Evolutionary conservation across 2,329 filamentous ascomycete species (phyloP).

Genomic region (Zalaria obscura): DNA sequence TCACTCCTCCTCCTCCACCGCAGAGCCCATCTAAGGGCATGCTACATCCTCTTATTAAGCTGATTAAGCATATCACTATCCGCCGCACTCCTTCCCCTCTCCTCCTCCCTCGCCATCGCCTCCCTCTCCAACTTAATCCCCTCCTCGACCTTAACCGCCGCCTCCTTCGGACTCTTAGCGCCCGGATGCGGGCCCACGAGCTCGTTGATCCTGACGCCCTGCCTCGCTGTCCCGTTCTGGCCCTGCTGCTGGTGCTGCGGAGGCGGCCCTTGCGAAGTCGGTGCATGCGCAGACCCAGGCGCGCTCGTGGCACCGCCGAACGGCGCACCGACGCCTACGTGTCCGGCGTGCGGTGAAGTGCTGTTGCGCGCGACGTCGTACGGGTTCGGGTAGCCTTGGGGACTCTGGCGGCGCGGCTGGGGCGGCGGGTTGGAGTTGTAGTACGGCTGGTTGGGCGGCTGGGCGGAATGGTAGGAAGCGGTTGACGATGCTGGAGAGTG

Average conservation of each 20-base stretch:
- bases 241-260: too few species aligned
- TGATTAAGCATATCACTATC: constrained; percentile 29
- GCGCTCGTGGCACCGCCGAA: too few species aligned
- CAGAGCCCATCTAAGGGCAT: not conserved
- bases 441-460: constrained; percentile 21
- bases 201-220: constrained; percentile 15
- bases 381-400: constrained; percentile 15
- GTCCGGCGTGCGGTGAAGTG: constrained; percentile 22
- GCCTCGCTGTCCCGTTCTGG: too few species aligned
- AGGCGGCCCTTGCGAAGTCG: too few species aligned
- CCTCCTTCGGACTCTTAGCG: too few species aligned
- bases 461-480: constrained; percentile 23
- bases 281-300: too few species aligned
- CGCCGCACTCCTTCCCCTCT: constrained; percentile 24
- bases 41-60: constrained; percentile 16
- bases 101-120: constrained; percentile 20
- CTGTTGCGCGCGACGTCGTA: constrained; percentile 27
- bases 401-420: constrained; percentile 26
- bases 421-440: constrained; percentile 20
- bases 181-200: constrained; percentile 7
- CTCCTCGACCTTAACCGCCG: too few species aligned
- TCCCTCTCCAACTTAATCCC: not conserved
- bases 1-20: not conserved
- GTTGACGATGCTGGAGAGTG: constrained; percentile 28
- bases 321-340: too few species aligned